Conservation (phyloP, 805 yeast genomes). For the Debaryomyces castellii region DNA sequence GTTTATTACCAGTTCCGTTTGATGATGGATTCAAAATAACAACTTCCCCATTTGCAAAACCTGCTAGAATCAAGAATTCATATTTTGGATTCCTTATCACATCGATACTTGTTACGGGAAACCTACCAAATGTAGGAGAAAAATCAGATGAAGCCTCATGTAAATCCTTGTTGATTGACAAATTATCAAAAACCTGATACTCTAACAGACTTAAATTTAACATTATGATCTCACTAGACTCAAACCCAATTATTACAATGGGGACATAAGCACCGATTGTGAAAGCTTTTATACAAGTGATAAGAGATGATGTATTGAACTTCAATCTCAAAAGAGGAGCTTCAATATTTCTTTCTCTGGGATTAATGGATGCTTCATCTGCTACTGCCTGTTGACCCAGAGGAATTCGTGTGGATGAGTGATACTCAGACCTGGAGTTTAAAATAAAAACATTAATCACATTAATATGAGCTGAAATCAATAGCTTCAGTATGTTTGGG, state of each 20-base stretch:
- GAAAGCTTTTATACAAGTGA: slow-evolving; percentile 39
- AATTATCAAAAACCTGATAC: slow-evolving; percentile 43
- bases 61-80: slow-evolving; percentile 53
- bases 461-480: slow-evolving; percentile 50
- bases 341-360: slow-evolving; percentile 33
- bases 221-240: slow-evolving; percentile 67
- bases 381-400: slow-evolving; percentile 16
- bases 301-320: slow-evolving; percentile 31
- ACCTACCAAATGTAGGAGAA: slow-evolving; percentile 8
- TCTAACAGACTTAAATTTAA: slow-evolving; percentile 49
- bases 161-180: slow-evolving; percentile 32
- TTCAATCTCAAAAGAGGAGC: slow-evolving; percentile 45
- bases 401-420: neutral
- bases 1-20: slow-evolving; percentile 5
- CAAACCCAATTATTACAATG: slow-evolving; percentile 59
- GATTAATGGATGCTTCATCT: slow-evolving; percentile 10
- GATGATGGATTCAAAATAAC: slow-evolving; percentile 43
- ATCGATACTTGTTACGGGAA: slow-evolving; percentile 24
- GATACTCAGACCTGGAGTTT: slow-evolving; percentile 22
- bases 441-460: slow-evolving; percentile 47
- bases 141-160: slow-evolving; percentile 7
- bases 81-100: slow-evolving; percentile 28
- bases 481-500: slow-evolving; percentile 29
- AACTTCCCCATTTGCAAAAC: slow-evolving; percentile 63
- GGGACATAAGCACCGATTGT: slow-evolving; percentile 29